Evolutionary conservation across 345 rosid species (phyloP).

Genomic region (Firmiana major): DNA sequence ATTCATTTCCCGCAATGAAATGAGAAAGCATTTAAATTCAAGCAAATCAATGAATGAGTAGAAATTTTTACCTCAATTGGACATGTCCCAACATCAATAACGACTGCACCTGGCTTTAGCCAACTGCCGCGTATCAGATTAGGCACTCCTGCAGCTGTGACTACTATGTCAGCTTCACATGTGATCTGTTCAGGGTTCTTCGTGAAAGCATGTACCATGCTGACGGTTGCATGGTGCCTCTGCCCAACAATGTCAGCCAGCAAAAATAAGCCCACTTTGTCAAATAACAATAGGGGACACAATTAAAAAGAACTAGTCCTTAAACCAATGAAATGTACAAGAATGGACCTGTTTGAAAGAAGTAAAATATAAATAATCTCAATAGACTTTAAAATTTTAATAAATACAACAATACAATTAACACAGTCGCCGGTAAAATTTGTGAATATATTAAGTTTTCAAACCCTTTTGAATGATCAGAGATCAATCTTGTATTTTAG

Average conservation of each 20-base stretch:
- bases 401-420: no score
- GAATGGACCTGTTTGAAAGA: not conserved
- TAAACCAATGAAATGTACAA: not conserved
- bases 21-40: not conserved
- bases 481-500: not conserved
- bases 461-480: not conserved
- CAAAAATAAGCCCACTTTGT: not conserved
- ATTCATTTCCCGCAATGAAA: not conserved
- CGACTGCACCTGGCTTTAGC: constrained; percentile 83
- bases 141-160: constrained; percentile 84
- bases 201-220: constrained; percentile 64
- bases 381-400: not conserved
- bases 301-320: not conserved
- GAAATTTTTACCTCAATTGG: constrained; percentile 64
- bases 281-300: not conserved
- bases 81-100: constrained; percentile 83
- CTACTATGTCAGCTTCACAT: constrained; percentile 69
- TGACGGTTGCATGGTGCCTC: constrained; percentile 94
- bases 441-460: not conserved
- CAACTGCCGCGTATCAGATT: constrained; percentile 75
- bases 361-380: not conserved
- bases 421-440: no score
- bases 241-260: constrained; percentile 28
- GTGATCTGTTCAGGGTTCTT: constrained; percentile 67
- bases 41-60: not conserved